Conservation (phyloP, 2,329 filamentous ascomycete genomes). For the Orbilia blumenaviensis region DNA sequence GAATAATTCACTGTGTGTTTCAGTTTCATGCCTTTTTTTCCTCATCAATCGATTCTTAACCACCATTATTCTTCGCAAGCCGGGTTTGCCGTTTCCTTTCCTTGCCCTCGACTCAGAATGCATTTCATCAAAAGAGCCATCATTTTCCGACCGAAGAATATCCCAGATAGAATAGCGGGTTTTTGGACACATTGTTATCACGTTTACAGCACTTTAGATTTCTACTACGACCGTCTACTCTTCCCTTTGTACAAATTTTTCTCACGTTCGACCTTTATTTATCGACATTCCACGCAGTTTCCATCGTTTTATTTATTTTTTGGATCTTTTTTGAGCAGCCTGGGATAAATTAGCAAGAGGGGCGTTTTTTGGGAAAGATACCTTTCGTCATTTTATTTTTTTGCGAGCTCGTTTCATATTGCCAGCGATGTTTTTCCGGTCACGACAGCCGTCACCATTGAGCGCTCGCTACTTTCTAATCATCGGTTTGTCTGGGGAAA, state of each 20-base stretch:
- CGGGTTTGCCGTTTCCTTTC: background rate
- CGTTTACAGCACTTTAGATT: slow-evolving; percentile 52
- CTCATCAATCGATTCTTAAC: slow-evolving; percentile 1
- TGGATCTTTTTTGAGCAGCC: slow-evolving; percentile 39
- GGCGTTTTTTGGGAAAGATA: slow-evolving; percentile 56
- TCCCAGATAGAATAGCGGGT: slow-evolving; percentile 54
- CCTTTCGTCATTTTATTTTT: slow-evolving; percentile 51
- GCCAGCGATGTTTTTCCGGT: slow-evolving; percentile 37
- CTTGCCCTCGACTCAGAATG: slow-evolving; percentile 23
- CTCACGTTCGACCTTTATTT: slow-evolving; percentile 8
- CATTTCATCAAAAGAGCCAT: slow-evolving; percentile 23
- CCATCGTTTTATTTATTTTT: slow-evolving; percentile 24
- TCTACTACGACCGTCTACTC: slow-evolving; percentile 34
- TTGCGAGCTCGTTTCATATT: slow-evolving; percentile 45
- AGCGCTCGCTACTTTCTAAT: slow-evolving; percentile 51
- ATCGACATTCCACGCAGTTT: background rate
- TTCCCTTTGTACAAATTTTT: slow-evolving; percentile 49
- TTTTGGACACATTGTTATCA: slow-evolving; percentile 26
- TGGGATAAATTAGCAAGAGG: slow-evolving; percentile 56
- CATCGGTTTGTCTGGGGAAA: slow-evolving; percentile 30
- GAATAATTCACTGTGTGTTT: slow-evolving; percentile 6
- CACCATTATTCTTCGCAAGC: slow-evolving; percentile 5
- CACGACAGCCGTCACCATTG: slow-evolving; percentile 50
- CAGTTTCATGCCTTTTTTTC: slow-evolving; percentile 8
- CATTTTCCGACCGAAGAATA: slow-evolving; percentile 38